phyloP scores from a whole-genome alignment of 2,329 filamentous ascomycete genomes.

The Thelonectria discophora region DNA sequence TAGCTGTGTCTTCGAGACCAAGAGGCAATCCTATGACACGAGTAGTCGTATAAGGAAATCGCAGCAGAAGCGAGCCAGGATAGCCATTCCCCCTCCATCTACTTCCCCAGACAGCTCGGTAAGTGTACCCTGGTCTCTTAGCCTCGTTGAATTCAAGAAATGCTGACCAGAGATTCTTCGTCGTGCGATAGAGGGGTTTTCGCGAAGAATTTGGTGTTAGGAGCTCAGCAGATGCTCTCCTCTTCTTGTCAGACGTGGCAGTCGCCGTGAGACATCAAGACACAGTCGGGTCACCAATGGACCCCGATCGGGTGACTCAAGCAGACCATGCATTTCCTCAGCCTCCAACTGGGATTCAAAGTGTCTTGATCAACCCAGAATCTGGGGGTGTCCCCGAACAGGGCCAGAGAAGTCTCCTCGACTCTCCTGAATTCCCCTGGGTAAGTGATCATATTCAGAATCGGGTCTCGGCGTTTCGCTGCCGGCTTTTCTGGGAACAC shows the following conservation, averaged over 20 bases:
- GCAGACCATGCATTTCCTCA: background rate
- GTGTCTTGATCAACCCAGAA: background rate
- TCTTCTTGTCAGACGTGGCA: background rate
- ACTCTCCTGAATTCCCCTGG: background rate
- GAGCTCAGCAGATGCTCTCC: constrained; percentile 4
- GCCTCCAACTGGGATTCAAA: background rate
- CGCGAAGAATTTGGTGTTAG: background rate
- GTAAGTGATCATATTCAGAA: background rate
- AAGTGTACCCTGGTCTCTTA: background rate
- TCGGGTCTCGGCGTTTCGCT: background rate
- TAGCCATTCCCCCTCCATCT: background rate
- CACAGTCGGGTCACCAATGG: background rate
- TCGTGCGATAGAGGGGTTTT: background rate
- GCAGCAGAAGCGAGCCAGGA: background rate
- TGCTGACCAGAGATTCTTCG: background rate
- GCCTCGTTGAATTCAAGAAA: background rate
- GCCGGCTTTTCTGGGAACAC: constrained; percentile 15
- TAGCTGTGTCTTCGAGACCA: background rate
- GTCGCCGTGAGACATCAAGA: background rate
- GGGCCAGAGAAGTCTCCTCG: background rate
- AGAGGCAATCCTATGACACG: constrained; percentile 1
- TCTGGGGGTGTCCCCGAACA: background rate
- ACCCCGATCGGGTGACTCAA: background rate
- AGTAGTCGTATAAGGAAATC: constrained; percentile 4
- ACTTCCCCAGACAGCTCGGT: background rate